Base-by-base conservation (phyloP, 495 filamentous ascomycete genomes). In the Bombardia bombarda region DNA sequence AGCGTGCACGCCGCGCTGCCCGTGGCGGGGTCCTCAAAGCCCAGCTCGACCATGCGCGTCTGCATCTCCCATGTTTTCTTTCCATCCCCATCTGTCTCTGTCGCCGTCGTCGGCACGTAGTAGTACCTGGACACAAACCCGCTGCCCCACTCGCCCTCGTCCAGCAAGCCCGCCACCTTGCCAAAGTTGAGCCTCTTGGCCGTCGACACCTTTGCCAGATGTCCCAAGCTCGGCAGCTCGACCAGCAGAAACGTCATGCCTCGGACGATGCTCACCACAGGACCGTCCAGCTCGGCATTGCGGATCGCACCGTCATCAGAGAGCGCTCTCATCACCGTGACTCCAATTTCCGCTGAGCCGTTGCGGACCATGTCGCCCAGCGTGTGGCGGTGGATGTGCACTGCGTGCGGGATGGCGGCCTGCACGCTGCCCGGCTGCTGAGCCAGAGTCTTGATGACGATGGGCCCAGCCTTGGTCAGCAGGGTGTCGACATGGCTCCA, bases 11-110 rank as follows among this genome's bases (percentile, higher is more conserved):
- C 74, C 40, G 78, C 82, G 47, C 75, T 80, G 2, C 83, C 83
- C 13, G 81, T 86, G 0, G 80, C 83, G 12, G 84, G 73, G 60
- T 87, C 83, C 55, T 87, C 84, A 25, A 77, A 57, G 1, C 62
- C 69, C 14, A 62, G 50, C 50, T 83, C 73, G 65, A 86, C 76
- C 50, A 84, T 70, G 1, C 68, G 53, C 20, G 67, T 51, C 28
- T 60, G 56, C 1, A 72, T 20, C 10, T 1, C 35, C 14, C 47
- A 42, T 28, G 9, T 18, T 39, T 51, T 24, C 7, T 33, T 38
- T 41, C 55, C 39, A 57, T 55, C 21, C 50, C 57, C 21, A 23
- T 36, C 53, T 8, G 44, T 35, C 23, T 57, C 40, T 14, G n/a
- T n/a, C 19, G 12, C 21, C 22, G 5, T 28, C 19, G 60, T 49